Evolutionary conservation across 2,329 filamentous ascomycete genomes (phyloP), one percentile per base, ranked within the genome.

Genomic region (Aspergillus vadensis): DNA sequence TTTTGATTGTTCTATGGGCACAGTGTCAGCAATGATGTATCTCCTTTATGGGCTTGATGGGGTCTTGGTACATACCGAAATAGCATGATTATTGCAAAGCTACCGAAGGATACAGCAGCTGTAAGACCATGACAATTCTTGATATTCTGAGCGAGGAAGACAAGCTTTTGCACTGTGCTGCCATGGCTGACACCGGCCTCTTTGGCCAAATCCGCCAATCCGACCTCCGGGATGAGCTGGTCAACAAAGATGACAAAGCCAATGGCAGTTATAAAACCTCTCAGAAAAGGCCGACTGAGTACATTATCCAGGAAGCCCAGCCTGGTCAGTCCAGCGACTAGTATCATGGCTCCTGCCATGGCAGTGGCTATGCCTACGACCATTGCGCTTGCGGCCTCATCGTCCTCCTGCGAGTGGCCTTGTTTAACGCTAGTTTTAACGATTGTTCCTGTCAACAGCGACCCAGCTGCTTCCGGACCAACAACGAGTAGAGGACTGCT

Each of bases 261-360:
- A 73, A 99, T 96, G 54, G 95, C 95, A 59, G 91, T 97, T 77
- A 99, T 97, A 79, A 99, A 99, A 0, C 95, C 95, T 61, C 95
- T 85, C 58, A 98, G 79, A 69, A 99, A 98, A 0, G 95, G 95
- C 36, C 92, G 85, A 67, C 93, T 97, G 38, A 99, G 83, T 10
- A 99, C 93, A 70, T 92, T 97, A 73, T 99, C 95, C 63, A 99
- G 77, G 70, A 98, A 99, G 0, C 95, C 95, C 3, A 99, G 80
- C 14, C 95, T 85, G 23, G 91, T 90, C 25, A 97, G 74, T 0
- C 95, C 95, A 14, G 93, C 92, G 52, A 92, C 81, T n/a, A 98
- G 84, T 48, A 98, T 94, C 67, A 93, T 92, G 1, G 89, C 88
- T 4, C 94, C 95, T 0, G 94, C 89, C 76, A 98, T 88, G 2